Percentiles rank a stretch among this genome's conserved stretches.
phyloP scores from a whole-genome alignment of 1,284 basidiomycete species.

The Caloboletus firmus region DNA sequence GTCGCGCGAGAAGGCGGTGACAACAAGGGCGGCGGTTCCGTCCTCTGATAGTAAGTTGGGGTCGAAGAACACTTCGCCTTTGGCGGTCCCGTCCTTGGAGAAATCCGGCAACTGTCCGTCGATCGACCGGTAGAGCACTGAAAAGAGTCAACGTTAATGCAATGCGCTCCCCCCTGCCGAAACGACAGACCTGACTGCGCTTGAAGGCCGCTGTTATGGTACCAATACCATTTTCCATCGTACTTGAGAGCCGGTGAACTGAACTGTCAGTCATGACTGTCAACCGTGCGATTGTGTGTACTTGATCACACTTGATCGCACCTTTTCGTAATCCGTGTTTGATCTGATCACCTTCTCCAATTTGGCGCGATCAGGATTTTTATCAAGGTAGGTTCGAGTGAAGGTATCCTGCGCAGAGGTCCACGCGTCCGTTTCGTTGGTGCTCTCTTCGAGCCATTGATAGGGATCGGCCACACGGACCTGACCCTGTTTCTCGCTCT shows the following conservation, averaged over 20 bases:
- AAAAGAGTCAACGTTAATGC: conserved; percentile 6
- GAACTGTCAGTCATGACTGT: conserved; percentile 44
- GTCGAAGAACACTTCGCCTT: conserved; percentile 76
- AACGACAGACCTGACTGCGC: conserved; percentile 53
- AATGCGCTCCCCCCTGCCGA: neutral
- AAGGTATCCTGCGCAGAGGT: conserved; percentile 61
- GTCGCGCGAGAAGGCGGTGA: conserved; percentile 60
- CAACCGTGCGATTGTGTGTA: neutral
- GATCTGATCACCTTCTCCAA: conserved; percentile 61
- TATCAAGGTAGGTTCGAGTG: conserved; percentile 59
- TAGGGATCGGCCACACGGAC: conserved; percentile 73
- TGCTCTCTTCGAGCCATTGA: conserved; percentile 65
- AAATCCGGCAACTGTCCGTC: conserved; percentile 54
- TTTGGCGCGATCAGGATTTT: conserved; percentile 55
- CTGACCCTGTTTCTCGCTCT: conserved; percentile 58
- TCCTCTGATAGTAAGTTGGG: conserved; percentile 72
- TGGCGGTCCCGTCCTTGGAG: conserved; percentile 42
- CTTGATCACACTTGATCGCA: conserved; percentile 31
- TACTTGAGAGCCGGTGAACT: conserved; percentile 58
- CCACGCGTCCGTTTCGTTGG: conserved; percentile 65
- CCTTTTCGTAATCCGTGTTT: conserved; percentile 72
- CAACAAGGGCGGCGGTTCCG: conserved; percentile 66
- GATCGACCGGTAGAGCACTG: conserved; percentile 68
- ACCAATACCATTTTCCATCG: conserved; percentile 78
- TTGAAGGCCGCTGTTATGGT: conserved; percentile 70